A percentile compares a stretch with the other conserved stretches of the same genome.
phyloP scores from a whole-genome alignment of 2,329 filamentous ascomycete genomes.

The Pyrenophora seminiperda region DNA sequence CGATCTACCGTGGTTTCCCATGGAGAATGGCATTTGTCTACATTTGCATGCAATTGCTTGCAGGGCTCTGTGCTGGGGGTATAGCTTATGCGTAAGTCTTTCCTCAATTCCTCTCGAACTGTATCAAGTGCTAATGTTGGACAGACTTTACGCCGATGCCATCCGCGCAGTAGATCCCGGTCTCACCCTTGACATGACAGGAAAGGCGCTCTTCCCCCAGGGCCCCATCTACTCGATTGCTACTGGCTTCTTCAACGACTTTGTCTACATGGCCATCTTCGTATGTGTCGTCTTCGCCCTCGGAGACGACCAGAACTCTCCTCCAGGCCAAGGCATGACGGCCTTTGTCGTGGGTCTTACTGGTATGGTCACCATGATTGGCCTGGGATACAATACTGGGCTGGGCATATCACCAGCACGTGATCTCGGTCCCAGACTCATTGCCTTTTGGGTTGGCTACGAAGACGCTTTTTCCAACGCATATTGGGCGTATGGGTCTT shows the following conservation, averaged over 20 bases:
- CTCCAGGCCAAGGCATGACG: slow-evolving; percentile 56
- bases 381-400: slow-evolving; percentile 37
- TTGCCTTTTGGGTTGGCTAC: slow-evolving; percentile 71
- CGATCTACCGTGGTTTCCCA: slow-evolving; percentile 65
- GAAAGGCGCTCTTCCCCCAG: slow-evolving; percentile 66
- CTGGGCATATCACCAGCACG: slow-evolving; percentile 69
- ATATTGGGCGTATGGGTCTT: slow-evolving; percentile 40
- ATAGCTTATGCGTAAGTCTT: slow-evolving; percentile 51
- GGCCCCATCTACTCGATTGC: slow-evolving; percentile 64
- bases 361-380: slow-evolving; percentile 32
- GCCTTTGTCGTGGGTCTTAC: slow-evolving; percentile 47
- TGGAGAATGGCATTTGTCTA: slow-evolving; percentile 58
- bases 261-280: slow-evolving; percentile 67
- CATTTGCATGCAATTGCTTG: slow-evolving; percentile 58
- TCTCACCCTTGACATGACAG: slow-evolving; percentile 36
- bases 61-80: slow-evolving; percentile 55
- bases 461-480: slow-evolving; percentile 51
- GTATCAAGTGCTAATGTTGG: slow-evolving; percentile 25
- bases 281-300: slow-evolving; percentile 74
- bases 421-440: slow-evolving; percentile 72
- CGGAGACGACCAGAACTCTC: slow-evolving; percentile 54
- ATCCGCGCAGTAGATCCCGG: slow-evolving; percentile 64
- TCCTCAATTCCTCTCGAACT: slow-evolving; percentile 46
- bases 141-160: slow-evolving; percentile 52
- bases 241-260: slow-evolving; percentile 73